These are phyloP conservation scores for Chalciporus sphaerocephalus DNA, from an alignment of 768 basidiomycete genomes.

Conservation along the genomic window DNA sequence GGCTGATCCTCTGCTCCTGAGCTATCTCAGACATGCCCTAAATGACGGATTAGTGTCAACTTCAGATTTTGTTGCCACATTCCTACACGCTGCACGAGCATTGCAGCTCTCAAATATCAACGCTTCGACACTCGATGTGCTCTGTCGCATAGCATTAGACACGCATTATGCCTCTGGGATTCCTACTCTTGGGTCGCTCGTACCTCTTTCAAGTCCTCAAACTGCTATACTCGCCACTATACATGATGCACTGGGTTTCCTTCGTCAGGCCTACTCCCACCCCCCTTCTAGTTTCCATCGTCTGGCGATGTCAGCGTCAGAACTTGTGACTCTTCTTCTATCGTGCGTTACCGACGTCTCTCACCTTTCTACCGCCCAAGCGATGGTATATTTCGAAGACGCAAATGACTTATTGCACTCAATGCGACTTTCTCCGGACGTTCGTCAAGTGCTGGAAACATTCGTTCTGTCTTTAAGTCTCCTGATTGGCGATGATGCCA, in stretches of 20 bases:
- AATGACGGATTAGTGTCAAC: conserved; percentile 53
- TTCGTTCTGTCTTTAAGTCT: conserved; percentile 57
- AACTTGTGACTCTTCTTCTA: conserved; percentile 59
- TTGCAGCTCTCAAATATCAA: conserved; percentile 50
- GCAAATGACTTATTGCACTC: conserved; percentile 52
- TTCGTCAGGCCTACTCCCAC: conserved; percentile 53
- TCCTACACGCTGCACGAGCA: conserved; percentile 64
- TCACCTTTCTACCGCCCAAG: conserved; percentile 58
- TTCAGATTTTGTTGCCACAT: conserved; percentile 56
- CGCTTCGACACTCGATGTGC: conserved; percentile 61
- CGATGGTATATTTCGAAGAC: conserved; percentile 45
- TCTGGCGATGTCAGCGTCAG: conserved; percentile 54
- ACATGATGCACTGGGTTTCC: conserved; percentile 56
- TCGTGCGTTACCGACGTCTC: conserved; percentile 58
- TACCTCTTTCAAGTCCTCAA: conserved; percentile 48
- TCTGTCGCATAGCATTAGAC: conserved; percentile 64
- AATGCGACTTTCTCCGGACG: conserved; percentile 46
- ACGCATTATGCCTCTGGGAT: conserved; percentile 57
- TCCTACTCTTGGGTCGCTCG: conserved; percentile 50
- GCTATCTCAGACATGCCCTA: conserved; percentile 60
- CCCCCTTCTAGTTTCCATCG: conserved; percentile 50
- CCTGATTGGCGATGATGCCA: conserved; percentile 64
- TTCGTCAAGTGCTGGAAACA: conserved; percentile 55
- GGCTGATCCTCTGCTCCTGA: conserved; percentile 62
- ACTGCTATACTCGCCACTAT: conserved; percentile 49